Evolutionary conservation across 371 early-diverging fungal species (phyloP), one percentile per base, ranked within the genome.

Genomic region (Zancudomyces culisetae): DNA sequence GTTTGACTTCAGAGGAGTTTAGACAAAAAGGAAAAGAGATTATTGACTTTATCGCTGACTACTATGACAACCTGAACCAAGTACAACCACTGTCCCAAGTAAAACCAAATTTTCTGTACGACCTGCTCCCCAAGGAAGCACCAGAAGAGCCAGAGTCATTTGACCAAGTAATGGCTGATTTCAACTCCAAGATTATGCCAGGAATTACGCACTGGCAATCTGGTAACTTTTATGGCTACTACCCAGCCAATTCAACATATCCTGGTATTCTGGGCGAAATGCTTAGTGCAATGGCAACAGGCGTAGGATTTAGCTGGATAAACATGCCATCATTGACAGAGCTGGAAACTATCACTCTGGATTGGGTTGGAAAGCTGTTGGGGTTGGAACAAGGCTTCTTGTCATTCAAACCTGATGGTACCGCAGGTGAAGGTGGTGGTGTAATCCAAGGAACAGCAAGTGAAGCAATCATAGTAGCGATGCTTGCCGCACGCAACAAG

Each of bases 181-280:
- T 77, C 23, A 47, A 70, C 42, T 30, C 51, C 22, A 66, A 68
- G 54, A 78, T 76, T 45, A 65, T 75, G 61, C 76, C 78, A 0
- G 77, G 76, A 12, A 58, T 70, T 19, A 77, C 74, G 1, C 75
- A 75, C 59, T 75, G 75, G 75, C 76, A 76, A 60, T 69, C 62
- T 3, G 70, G 66, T 4, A 69, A 70, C 63, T 77, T 76, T 53
- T 77, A 64, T 41, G 72, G 62, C 24, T 77, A 68, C 63, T 78
- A 58, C 52, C 77, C 78, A 2, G 45, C 63, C 43, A 72, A 55
- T 48, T 60, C 64, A 30, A 69, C 74, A 1, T 75, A 61, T 28
- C 74, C 76, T 0, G 56, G 63, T 4, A 70, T 79, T 35, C 56
- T 79, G 1, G 79, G 69, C 20, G 79, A 77, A 27, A 77, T 78